Base-by-base conservation (phyloP, 2,329 filamentous ascomycete genomes). In the Tolypocladium sp. region DNA sequence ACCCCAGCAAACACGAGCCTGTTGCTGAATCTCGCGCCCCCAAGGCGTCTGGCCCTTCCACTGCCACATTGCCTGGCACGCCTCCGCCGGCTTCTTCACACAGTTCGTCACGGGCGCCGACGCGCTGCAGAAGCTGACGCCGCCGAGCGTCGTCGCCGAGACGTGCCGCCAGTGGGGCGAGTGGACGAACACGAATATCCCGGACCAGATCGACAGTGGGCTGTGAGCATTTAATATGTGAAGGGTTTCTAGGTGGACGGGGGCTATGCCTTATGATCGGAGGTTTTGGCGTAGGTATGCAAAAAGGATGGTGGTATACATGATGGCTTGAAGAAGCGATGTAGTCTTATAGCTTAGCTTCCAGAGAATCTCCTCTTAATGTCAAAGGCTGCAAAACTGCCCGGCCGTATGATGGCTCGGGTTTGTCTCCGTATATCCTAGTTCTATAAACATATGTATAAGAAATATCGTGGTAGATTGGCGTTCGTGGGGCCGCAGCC, bases 61-160 rank as follows among this genome's bases (percentile, higher is more conserved):
- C 69, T 83, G 80, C 67, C 80, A 83, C 69, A 79, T 82, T 56
- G 78, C 77, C 4, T 85, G 82, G 82, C 82, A 85, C 66, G 76
- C 78, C 1, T 79, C 78, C 1, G 76, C 76, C 10, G 82, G 82
- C 5, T 75, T 85, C 55, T 73, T 82, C 13, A 64, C 79, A 38
- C 78, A 82, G 65, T 79, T 85, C 61, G 69, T 85, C 6, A 77
- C 76, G 0, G 66, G 71, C 59, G 74, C 65, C 63, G 73, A 77
- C 2, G 69, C 78, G 58, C 67, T 77, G 51, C 64, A 71, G 58
- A 62, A 70, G 53, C 64, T 77, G 63, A 63, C 63, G 22, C 74
- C 85, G 33, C 81, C 82, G 0, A 68, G 69, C 40, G 73, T 77
- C 7, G 76, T 83, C 60, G 72, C 74, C 38, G 74, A 85, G 67